Percentiles rank a stretch among this genome's conserved stretches.
These are phyloP conservation scores for Exutisphaerella laricina DNA, from an alignment of 2,329 filamentous ascomycete species.

Conservation along the genomic window DNA sequence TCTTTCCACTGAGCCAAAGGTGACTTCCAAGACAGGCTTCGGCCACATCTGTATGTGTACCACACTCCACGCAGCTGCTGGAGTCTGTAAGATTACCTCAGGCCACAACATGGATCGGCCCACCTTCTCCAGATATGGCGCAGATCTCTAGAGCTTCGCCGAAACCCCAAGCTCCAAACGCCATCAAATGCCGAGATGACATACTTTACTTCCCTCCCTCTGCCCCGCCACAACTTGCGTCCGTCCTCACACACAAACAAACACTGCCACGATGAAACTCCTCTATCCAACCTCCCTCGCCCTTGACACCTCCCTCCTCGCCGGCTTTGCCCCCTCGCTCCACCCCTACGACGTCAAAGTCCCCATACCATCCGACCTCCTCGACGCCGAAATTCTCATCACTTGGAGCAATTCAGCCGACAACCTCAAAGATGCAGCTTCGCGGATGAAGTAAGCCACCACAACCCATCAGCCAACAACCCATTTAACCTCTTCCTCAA, in stretches of 20 bases:
- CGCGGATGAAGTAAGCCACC: constrained; percentile 49
- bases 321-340: constrained; percentile 55
- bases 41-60: no score
- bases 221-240: background rate
- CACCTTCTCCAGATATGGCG: no score
- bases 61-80: no score
- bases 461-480: no score
- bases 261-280: constrained; percentile 51
- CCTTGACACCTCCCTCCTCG: constrained; percentile 50
- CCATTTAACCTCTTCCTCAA: no score
- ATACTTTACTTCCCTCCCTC: background rate
- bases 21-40: no score
- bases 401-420: constrained; percentile 56
- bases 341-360: constrained; percentile 55
- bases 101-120: no score
- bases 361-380: constrained; percentile 52
- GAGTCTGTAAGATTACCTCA: no score
- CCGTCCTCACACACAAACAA: background rate
- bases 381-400: constrained; percentile 56
- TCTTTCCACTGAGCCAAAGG: no score
- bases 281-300: constrained; percentile 60
- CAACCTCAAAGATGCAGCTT: constrained; percentile 55
- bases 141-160: no score
- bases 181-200: constrained; percentile 8
- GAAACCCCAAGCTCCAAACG: no score